Percentiles rank a stretch among this genome's conserved stretches.
Evolutionary conservation across 352 stramenopile species (phyloP).

Genomic region (Blastocystis sp.): DNA sequence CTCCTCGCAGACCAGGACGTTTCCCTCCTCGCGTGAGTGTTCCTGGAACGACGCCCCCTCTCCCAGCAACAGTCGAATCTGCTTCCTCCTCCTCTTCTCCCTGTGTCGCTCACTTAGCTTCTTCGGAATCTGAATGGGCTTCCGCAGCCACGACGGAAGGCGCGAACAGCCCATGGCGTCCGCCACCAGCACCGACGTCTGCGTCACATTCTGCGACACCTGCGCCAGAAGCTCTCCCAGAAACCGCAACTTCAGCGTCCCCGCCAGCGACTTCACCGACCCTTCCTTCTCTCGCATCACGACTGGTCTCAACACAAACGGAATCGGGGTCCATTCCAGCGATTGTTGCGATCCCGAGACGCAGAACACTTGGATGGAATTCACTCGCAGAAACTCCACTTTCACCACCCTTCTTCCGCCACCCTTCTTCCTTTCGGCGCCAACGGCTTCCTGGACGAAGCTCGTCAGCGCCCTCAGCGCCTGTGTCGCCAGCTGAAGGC

Average conservation of each 20-base stretch:
- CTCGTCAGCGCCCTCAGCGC: neutral
- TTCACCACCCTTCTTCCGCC: no score
- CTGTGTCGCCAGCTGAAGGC: neutral
- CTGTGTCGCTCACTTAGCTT: neutral
- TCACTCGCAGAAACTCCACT: neutral
- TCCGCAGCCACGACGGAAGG: neutral
- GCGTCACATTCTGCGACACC: neutral
- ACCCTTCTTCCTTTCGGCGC: no score
- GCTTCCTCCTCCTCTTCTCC: neutral
- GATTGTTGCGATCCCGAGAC: no score
- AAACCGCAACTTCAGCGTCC: neutral
- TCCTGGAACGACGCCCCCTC: neutral
- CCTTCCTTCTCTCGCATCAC: neutral
- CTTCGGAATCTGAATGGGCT: neutral
- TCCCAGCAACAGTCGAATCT: neutral
- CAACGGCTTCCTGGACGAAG: neutral
- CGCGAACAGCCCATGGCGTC: constrained; percentile 14
- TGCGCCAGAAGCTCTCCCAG: neutral
- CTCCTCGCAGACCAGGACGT: neutral
- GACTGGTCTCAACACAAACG: neutral
- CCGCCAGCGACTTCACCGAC: neutral
- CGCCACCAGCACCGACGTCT: neutral
- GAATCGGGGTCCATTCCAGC: neutral
- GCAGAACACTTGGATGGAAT: constrained; percentile 36
- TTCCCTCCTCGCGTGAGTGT: neutral